Evolutionary conservation across 176 grass and related monocot species (phyloP).

Genomic region (Elaeis guineensis): DNA sequence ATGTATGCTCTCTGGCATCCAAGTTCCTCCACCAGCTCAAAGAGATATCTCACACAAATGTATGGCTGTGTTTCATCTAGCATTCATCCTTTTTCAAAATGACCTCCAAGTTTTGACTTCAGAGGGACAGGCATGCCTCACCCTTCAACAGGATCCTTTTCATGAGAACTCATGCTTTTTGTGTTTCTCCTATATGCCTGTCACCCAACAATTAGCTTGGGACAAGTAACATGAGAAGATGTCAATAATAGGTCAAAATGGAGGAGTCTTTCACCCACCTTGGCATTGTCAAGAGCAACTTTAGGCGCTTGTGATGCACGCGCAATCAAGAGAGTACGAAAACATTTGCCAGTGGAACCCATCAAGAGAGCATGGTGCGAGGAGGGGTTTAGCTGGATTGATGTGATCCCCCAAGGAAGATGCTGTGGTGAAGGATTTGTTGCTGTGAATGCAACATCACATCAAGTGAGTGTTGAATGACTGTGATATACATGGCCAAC

Average conservation of each 20-base stretch:
- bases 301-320: background rate
- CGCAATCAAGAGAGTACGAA: background rate
- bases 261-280: background rate
- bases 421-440: too few species aligned
- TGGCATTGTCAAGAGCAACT: background rate
- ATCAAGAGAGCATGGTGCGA: too few species aligned
- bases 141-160: conserved; percentile 7
- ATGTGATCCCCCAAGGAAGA: too few species aligned
- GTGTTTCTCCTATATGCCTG: background rate
- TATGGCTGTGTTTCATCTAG: conserved; percentile 24
- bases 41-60: conserved; percentile 23
- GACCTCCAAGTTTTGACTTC: conserved; percentile 26
- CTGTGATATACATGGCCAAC: too few species aligned
- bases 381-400: too few species aligned
- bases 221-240: too few species aligned
- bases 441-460: too few species aligned
- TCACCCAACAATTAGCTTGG: conserved; percentile 5
- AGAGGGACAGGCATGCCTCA: conserved; percentile 3
- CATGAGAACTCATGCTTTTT: conserved; percentile 17
- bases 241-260: background rate
- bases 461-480: too few species aligned
- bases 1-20: conserved; percentile 1
- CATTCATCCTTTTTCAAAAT: conserved; percentile 16
- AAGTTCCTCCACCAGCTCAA: conserved; percentile 3
- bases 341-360: background rate